Base-by-base conservation (phyloP, 352 stramenopile species). In the Pythium dissimile region DNA sequence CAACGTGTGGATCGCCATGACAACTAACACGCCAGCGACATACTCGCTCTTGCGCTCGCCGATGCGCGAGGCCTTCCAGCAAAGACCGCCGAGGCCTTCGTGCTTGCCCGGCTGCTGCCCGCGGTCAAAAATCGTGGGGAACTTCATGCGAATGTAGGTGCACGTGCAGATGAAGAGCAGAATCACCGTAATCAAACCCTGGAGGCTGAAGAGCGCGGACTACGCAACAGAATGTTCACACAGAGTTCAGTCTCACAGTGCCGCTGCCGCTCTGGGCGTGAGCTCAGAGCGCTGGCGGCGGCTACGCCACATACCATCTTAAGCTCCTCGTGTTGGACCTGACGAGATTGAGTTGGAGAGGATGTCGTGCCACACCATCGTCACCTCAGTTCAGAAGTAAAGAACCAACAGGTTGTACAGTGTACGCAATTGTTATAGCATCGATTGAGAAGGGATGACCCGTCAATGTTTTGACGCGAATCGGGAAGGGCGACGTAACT, bases 161-260 rank as follows among this genome's bases (percentile, higher is more conserved):
- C 92, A 98, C 31, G 92, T 98, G 77, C 95, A 99, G 76, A 99
- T 98, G 68, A 99, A 89, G 41, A 99, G 85, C 50, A 99, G 66
- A 39, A 99, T 77, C 34, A 99, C 92, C 16, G 95, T 98, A 37
- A 99, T 85, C 42, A 99, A 75, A 28, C 93, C 97, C 45, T 96
- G 91, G 64, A 99, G 97, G 58, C 97, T 96, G 68, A 99, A 99
- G 31, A 99, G 92, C 20, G 96, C 97, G 31, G 93, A 97, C 95
- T 97, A 34, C 44, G 15, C 37, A 7, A 35, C 18, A 45, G 18
- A 28, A 4, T 5, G 7, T 34, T 20, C 7, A 0, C n/a, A 21
- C 8, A 28, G 2, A 15, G 18, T 44, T 62, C 13, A 62, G 44
- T 43, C 21, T 20, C 18, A n/a, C n/a, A n/a, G n/a, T n/a, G n/a